Percentiles rank a stretch among this genome's conserved stretches.
Evolutionary conservation across 2,329 filamentous ascomycete species (phyloP).

Genomic region (Cercospora citrullina): DNA sequence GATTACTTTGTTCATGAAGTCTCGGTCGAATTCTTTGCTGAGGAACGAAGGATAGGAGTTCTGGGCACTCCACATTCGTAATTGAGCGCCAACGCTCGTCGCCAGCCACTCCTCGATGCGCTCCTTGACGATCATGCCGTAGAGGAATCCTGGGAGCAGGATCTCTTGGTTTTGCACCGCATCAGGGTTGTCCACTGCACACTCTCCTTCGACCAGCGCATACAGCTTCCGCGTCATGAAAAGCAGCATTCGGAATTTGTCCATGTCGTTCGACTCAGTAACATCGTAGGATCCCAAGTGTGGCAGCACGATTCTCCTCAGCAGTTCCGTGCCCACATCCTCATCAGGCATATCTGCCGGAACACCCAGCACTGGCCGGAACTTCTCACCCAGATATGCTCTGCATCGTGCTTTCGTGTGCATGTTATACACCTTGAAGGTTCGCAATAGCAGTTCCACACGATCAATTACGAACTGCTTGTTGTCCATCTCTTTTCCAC

Average conservation of each 20-base stretch:
- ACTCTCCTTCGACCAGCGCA: conserved; percentile 86
- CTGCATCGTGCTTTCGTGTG: conserved; percentile 81
- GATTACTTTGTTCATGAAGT: conserved; percentile 78
- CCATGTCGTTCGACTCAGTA: conserved; percentile 76
- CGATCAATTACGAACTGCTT: conserved; percentile 90
- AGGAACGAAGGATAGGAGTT: conserved; percentile 63
- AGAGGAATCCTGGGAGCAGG: conserved; percentile 87
- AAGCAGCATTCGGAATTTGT: conserved; percentile 91
- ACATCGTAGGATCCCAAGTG: conserved; percentile 86
- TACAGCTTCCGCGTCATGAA: conserved; percentile 98
- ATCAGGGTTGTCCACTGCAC: conserved; percentile 92
- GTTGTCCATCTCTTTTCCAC: conserved; percentile 76
- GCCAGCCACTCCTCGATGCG: conserved; percentile 84
- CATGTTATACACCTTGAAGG: conserved; percentile 86
- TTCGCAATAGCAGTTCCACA: conserved; percentile 85
- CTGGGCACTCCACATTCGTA: conserved; percentile 55
- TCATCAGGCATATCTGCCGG: conserved; percentile 82
- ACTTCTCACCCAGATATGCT: conserved; percentile 85
- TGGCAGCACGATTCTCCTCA: conserved; percentile 85
- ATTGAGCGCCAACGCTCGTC: conserved; percentile 50
- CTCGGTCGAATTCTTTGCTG: conserved; percentile 72
- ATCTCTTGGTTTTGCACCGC: conserved; percentile 96
- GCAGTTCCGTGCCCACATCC: conserved; percentile 86
- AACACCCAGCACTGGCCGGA: conserved; percentile 82
- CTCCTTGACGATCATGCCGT: conserved; percentile 94